Evolutionary conservation across 805 yeast species (phyloP), one percentile per base, ranked within the genome.

Genomic region (Candida glaebosa): DNA sequence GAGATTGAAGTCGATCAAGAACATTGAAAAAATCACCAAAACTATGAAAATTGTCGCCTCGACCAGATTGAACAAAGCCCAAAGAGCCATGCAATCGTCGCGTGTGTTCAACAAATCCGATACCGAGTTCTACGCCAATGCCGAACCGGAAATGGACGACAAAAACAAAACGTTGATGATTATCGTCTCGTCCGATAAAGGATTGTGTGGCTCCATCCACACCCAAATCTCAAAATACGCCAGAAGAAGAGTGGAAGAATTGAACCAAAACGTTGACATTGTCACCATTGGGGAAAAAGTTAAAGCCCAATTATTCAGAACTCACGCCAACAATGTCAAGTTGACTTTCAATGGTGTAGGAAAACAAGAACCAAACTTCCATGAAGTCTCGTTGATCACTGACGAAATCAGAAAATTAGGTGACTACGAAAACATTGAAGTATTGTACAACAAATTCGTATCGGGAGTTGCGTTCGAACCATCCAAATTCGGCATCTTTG

Each of bases 31-130:
- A 78, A 93, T 93, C 75, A 93, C 99, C 74, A 93, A 93, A 75
- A 93, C 99, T 70, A 93, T 93, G 98, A 93, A 90, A 79, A 84
- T 93, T 72, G 99, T 93, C 60, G 99, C 99, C 32, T 91, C 98
- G 32, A 93, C 99, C 56, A 85, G 96, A 75, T 81, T 93, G 67
- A 77, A 81, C 65, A 89, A 87, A 73, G 99, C 99, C 48, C 96
- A 89, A 73, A 86, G 84, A 69, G 96, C 97, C 47, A 91, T 89
- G 89, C 73, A 76, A 54, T 79, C 87, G 38, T 84, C 97, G 38
- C 83, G 95, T 67, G 84, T 79, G 47, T 91, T 87, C 77, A 83
- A 83, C 62, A 76, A 77, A 56, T 82, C 90, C 45, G 95, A 89
- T 61, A 55, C 74, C 48, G 88, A 84, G 63, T 87, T 93, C 56